These are phyloP conservation scores for Metschnikowia cerradonensis DNA, from an alignment of 805 yeast species.

Conservation along the genomic window DNA sequence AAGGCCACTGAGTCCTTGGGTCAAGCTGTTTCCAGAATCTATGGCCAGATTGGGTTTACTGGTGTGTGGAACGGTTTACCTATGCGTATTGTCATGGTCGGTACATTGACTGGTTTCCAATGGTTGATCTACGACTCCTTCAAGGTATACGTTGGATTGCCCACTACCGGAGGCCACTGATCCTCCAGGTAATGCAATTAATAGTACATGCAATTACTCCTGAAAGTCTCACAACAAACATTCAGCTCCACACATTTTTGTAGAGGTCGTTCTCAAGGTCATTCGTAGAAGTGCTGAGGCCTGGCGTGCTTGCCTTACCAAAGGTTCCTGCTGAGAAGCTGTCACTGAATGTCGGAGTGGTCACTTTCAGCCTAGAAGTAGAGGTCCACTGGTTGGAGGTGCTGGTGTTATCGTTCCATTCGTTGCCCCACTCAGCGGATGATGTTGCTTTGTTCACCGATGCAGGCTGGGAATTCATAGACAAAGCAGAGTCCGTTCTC, in stretches of 20 bases:
- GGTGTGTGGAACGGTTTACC: conserved; percentile 96
- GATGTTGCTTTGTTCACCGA: background rate
- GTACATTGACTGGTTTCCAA: conserved; percentile 95
- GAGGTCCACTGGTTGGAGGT: conserved; percentile 12
- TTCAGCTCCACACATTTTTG: conserved; percentile 62
- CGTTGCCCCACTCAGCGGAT: conserved; percentile 25
- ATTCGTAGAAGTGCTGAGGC: background rate
- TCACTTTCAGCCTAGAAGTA: conserved; percentile 1
- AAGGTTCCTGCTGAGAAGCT: conserved; percentile 10
- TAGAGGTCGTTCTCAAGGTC: conserved; percentile 58
- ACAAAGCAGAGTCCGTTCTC: background rate
- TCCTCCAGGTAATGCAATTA: background rate
- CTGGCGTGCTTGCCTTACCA: conserved; percentile 2
- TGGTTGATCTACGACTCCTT: conserved; percentile 96
- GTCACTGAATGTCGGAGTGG: conserved; percentile 4
- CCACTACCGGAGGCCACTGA: conserved; percentile 73
- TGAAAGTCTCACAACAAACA: background rate
- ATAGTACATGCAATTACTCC: background rate
- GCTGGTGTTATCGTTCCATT: conserved; percentile 30
- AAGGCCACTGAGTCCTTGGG: conserved; percentile 61
- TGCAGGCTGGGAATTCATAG: background rate
- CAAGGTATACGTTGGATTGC: conserved; percentile 90
- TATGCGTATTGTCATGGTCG: conserved; percentile 93
- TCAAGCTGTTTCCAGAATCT: conserved; percentile 68
- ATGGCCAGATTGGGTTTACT: conserved; percentile 74